Percentiles rank a stretch among this genome's conserved stretches.
phyloP scores from a whole-genome alignment of 148 eudicot genomes.

The Rhododendron mucronatum region DNA sequence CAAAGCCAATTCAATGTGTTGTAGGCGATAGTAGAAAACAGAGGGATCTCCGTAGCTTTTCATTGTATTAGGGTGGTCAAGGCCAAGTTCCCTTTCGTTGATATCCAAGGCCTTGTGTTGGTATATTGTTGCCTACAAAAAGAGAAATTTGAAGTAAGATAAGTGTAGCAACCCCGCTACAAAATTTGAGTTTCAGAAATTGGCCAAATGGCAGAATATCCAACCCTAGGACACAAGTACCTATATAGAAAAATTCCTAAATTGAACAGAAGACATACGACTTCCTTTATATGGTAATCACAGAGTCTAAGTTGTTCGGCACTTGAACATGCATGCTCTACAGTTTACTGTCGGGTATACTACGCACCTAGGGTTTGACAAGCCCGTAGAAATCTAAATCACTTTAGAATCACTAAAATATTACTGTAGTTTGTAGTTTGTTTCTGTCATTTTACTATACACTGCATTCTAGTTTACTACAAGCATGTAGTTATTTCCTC shows the following conservation, averaged over 20 bases:
- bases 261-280: not conserved
- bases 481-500: too few species aligned
- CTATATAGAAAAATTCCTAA: not conserved
- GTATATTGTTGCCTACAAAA: slow-evolving; percentile 81
- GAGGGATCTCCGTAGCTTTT: slow-evolving; percentile 99
- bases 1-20: slow-evolving; percentile 91
- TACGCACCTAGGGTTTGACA: not conserved
- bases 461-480: not conserved
- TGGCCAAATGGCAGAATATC: not conserved
- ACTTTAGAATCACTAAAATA: not conserved
- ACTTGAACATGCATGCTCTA: not conserved
- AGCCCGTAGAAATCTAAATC: not conserved
- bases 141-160: slow-evolving; percentile 3
- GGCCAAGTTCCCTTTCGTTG: slow-evolving; percentile 96
- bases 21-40: slow-evolving; percentile 95
- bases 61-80: slow-evolving; percentile 99
- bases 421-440: not conserved
- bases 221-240: not conserved
- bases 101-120: slow-evolving; percentile 98
- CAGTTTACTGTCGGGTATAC: not conserved
- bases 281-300: not conserved
- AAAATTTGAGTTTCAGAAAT: not conserved
- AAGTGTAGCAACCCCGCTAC: not conserved
- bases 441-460: not conserved
- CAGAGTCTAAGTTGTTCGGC: not conserved